These are phyloP conservation scores for Phytophthora colocasiae DNA, from an alignment of 352 stramenopile genomes.

Conservation along the genomic window DNA sequence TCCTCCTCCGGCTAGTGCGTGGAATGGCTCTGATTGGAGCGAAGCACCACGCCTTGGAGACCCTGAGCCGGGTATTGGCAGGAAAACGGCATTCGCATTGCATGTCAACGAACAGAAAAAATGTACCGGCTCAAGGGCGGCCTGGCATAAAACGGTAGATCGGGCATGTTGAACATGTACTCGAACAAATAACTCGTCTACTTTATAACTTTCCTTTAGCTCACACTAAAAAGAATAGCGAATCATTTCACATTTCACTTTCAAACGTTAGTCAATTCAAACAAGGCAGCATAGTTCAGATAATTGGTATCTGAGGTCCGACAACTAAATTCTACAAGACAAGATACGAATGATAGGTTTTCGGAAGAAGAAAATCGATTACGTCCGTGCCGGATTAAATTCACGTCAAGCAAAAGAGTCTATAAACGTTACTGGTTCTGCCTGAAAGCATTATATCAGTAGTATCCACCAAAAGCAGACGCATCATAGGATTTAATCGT, in stretches of 20 bases:
- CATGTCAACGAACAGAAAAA: conserved; percentile 6
- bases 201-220: no score
- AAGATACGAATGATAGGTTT: no score
- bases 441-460: not conserved
- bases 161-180: not conserved
- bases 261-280: no score
- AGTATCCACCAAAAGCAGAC: not conserved
- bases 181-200: no score
- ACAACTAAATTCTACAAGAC: no score
- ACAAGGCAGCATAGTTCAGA: no score
- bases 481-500: not conserved
- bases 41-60: not conserved
- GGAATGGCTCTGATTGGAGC: conserved; percentile 1
- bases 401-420: not conserved
- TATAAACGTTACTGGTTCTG: conserved; percentile 1
- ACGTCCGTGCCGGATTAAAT: no score
- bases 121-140: not conserved
- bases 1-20: not conserved
- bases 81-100: not conserved
- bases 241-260: no score
- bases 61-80: not conserved
- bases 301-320: no score
- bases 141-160: conserved; percentile 1
- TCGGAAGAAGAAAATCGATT: no score
- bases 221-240: no score